Conservation (phyloP, 2,329 filamentous ascomycete species). For the Diplodia mutila region DNA sequence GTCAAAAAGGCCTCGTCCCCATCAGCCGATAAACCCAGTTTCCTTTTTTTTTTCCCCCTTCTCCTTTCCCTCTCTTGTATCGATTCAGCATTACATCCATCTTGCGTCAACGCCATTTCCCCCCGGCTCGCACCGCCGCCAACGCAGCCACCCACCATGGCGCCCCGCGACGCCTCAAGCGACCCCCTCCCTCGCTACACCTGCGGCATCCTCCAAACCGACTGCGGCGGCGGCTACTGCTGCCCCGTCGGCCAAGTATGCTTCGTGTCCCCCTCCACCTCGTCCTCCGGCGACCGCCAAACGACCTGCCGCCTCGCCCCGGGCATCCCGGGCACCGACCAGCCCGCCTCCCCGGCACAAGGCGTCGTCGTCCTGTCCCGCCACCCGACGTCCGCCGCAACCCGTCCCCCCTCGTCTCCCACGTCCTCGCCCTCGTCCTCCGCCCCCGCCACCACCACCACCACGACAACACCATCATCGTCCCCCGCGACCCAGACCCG, state of each 20-base stretch:
- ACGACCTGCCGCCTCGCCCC: background rate
- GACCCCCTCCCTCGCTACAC: background rate
- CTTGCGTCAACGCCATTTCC: background rate
- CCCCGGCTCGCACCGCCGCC: background rate
- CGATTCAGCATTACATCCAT: background rate
- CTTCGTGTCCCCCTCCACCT: background rate
- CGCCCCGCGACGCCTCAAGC: background rate
- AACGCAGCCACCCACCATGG: background rate
- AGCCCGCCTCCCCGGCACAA: background rate
- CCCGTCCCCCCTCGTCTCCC: too few species aligned
- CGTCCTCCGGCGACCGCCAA: background rate
- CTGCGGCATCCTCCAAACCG: background rate
- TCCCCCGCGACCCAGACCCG: too few species aligned
- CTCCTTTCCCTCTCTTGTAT: too few species aligned
- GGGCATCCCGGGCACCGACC: background rate
- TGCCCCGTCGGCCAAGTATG: background rate
- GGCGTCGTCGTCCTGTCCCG: background rate
- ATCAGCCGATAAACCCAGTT: background rate
- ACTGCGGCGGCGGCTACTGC: slow-evolving; percentile 13
- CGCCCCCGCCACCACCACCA: background rate
- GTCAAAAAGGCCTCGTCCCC: background rate
- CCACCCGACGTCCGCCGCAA: too few species aligned
- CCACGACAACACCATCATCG: background rate
- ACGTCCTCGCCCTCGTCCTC: background rate
- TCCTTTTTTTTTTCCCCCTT: background rate